These are phyloP conservation scores for Paramecium sonneborni DNA, from an alignment of 73 alveolate species.

Conservation along the genomic window DNA sequence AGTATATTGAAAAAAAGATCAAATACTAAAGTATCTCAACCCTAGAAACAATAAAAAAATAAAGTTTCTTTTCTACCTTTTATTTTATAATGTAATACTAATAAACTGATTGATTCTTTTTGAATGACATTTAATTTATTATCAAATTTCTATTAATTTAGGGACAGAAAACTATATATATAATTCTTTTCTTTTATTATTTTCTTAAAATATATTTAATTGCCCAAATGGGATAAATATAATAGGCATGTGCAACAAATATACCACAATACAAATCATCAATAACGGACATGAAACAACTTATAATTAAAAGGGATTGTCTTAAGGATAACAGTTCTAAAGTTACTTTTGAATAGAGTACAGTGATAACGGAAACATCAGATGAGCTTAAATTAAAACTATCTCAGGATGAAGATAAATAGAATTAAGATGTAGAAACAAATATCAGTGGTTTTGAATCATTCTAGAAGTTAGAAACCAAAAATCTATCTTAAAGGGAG, in stretches of 20 bases:
- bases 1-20: background rate
- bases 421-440: constrained; percentile 12
- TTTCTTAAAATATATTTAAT: background rate
- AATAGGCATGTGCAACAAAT: background rate
- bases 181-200: background rate
- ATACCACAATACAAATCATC: background rate
- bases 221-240: background rate
- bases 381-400: background rate
- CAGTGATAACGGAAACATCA: background rate
- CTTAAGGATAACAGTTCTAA: background rate
- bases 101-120: background rate
- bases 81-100: background rate
- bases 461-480: background rate
- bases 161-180: background rate
- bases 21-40: background rate
- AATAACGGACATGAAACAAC: background rate
- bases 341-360: background rate
- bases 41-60: background rate
- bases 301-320: background rate
- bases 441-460: background rate
- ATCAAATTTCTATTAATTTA: background rate
- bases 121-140: background rate
- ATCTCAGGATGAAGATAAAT: background rate
- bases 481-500: background rate
- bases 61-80: background rate